Base-by-base conservation (phyloP, 2,329 filamentous ascomycete genomes). In the Diaporthe sp. region DNA sequence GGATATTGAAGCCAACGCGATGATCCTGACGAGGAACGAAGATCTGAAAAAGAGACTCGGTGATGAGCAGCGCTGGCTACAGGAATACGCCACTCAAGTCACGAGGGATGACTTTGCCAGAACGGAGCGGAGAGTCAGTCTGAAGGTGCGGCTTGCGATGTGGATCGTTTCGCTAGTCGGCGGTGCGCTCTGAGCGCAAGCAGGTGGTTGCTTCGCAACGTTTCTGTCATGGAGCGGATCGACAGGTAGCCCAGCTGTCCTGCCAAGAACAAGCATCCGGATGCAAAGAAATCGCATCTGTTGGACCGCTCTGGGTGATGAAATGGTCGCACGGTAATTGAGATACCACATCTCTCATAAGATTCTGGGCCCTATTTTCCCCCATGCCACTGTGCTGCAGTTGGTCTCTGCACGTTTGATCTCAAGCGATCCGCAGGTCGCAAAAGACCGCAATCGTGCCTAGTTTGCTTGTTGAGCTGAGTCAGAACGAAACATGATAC, bases 81-180 rank as follows among this genome's bases (percentile, higher is more conserved):
- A 95, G 82, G 91, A 94, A 76, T 90, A 96, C 82, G 93, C 96
- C 1, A 87, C 84, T 74, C 86, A 86, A 12, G 90, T 97, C 31
- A 93, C 91, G 15, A 88, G 93, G 77, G 93, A 94, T 74, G 96
- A 98, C 83, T 93, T 98, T 83, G 91, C 93, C 71, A 93, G 88
- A 80, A 92, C 91, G 8, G 97, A 99, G 82, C 89, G 97, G 76
- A 92, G 95, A 75, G 97, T 98, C 0, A 92, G 95, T 1, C 87
- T 97, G 81, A 93, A 95, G 83, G 97, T 99, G 53, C 88, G 95
- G 76, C 84, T 98, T 77, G 95, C 95, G 4, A 98, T 98, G 95
- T 97, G 95, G 95, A 94, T 98, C 84, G 96, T 98, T 7, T 91
- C 92, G 80, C 87, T 95, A 47, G 90, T 98, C 10, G 96, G 96